Evolutionary conservation across 345 rosid genomes (phyloP), one percentile per base, ranked within the genome.

Genomic region (Pistacia integerrima): DNA sequence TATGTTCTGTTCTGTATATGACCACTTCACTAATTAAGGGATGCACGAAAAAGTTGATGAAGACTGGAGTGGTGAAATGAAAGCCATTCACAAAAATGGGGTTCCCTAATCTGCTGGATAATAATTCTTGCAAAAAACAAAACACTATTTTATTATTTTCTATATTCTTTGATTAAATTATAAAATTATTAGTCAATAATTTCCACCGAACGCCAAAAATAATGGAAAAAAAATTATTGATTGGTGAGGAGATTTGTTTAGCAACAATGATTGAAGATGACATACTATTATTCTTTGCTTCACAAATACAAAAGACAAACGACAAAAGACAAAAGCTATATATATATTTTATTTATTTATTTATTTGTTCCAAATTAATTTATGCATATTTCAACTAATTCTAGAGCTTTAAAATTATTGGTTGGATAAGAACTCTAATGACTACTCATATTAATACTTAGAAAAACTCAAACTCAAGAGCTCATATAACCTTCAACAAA

Each of bases 1-100:
- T 64, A 2, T 30, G 20, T 14, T 62, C 20, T 16, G 38, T 62
- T 62, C 16, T 49, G 54, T 49, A 13, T 9, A 49, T 67, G 73
- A 48, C 78, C 44, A 61, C 41, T 11, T 70, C 67, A 67, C 73
- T 30, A 30, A 30, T 30, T 28, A 68, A 48, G 13, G n/a, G 10
- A 2, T 18, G n/a, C 35, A 67, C 5, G 8, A 33, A 11, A 33
- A 62, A 62, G 41, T 18, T 33, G 44, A 30, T 33, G 14, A 33
- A 18, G 41, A 33, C 33, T 33, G 44, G 16, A 62, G 11, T 30
- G 5, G 4, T 16, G 14, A 63, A 63, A 2, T 63, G 46, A 63
- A 63, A 35, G 67, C 20, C 67, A 63, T 63, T 3, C 11, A 63
- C 11, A 25, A 6, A 63, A 63, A 13, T 30, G 67, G 67, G 46